phyloP scores from a whole-genome alignment of 2,329 filamentous ascomycete genomes.

The Colletotrichum tanaceti region DNA sequence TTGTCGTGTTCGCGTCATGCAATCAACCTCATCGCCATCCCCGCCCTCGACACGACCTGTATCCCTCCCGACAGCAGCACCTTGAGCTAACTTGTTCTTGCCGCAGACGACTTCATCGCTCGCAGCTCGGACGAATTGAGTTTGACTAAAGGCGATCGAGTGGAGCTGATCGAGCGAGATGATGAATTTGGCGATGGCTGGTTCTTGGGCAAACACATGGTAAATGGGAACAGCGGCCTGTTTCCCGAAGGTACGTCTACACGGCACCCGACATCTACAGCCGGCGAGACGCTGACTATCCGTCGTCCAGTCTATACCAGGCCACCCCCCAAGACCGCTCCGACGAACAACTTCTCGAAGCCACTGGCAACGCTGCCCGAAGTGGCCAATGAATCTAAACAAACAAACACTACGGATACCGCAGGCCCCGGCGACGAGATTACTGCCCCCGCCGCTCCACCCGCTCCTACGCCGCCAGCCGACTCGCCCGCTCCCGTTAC shows the following conservation, averaged over 20 bases:
- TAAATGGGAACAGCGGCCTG: conserved; percentile 79
- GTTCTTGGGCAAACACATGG: conserved; percentile 81
- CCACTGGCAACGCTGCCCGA: conserved; percentile 48
- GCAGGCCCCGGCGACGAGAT: conserved; percentile 5
- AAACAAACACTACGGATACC: conserved; percentile 29
- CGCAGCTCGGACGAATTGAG: conserved; percentile 94
- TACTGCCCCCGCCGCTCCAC: conserved; percentile 27
- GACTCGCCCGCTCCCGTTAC: conserved; percentile 50
- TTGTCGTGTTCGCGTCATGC: conserved; percentile 30
- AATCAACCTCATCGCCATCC: conserved; percentile 22
- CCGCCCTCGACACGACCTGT: conserved; percentile 24
- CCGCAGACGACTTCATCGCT: conserved; percentile 87
- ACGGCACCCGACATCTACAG: conserved; percentile 38
- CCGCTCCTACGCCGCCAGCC: conserved; percentile 45
- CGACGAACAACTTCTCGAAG: conserved; percentile 47
- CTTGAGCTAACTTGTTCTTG: conserved; percentile 22
- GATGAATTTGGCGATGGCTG: conserved; percentile 91
- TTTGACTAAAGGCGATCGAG: conserved; percentile 83
- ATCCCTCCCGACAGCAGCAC: background rate
- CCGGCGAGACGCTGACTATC: conserved; percentile 22
- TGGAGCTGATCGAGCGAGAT: conserved; percentile 85
- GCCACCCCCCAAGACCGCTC: conserved; percentile 61
- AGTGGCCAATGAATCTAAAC: conserved; percentile 45
- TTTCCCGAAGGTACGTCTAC: conserved; percentile 80
- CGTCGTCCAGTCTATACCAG: conserved; percentile 70